Conservation (phyloP, 2,329 filamentous ascomycete genomes). For the Gnomoniopsis sp. region DNA sequence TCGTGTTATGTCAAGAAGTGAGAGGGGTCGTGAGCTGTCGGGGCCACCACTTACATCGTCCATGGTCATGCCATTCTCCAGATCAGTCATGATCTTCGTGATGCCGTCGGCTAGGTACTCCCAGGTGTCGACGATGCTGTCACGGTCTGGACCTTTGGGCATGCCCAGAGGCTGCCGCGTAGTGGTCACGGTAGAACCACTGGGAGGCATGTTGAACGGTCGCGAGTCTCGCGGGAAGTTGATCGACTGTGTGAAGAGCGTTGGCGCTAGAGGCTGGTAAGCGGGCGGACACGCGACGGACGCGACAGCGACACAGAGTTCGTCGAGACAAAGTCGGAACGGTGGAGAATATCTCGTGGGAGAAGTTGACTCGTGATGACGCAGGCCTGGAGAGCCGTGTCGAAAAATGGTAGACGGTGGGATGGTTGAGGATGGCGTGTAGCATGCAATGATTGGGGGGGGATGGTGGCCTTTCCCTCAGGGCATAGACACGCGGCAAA, state of each 20-base stretch:
- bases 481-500: background rate
- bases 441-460: background rate
- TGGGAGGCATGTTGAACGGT: conserved; percentile 25
- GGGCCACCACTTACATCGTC: conserved; percentile 58
- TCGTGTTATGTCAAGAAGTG: conserved; percentile 17
- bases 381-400: background rate
- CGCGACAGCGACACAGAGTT: background rate
- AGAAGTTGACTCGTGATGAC: background rate
- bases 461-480: background rate
- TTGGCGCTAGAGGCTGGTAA: conserved; percentile 12
- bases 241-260: background rate
- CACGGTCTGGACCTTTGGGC: conserved; percentile 57
- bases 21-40: conserved; percentile 4
- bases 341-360: background rate
- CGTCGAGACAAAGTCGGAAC: background rate
- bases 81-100: conserved; percentile 86
- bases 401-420: background rate
- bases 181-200: conserved; percentile 19
- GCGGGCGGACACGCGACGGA: background rate
- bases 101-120: conserved; percentile 84
- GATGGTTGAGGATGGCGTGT: background rate
- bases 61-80: conserved; percentile 92
- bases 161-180: conserved; percentile 37
- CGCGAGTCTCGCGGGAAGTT: conserved; percentile 4
- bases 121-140: conserved; percentile 63